Conservation (phyloP, 140 eudicot species). For the Oenanthe javanica region DNA sequence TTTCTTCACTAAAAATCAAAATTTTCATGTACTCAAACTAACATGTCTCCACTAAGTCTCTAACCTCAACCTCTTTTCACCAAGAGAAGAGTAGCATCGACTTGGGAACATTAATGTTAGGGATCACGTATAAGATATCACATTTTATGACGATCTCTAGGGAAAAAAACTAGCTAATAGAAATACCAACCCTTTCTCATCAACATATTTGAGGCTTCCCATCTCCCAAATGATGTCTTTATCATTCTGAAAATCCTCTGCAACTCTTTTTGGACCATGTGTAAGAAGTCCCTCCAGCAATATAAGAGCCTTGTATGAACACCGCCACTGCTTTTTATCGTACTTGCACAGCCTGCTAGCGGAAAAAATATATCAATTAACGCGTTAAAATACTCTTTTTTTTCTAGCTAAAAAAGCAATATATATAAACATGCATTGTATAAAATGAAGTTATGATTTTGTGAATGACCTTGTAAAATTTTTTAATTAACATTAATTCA, state of each 20-base stretch:
- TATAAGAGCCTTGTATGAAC: conserved; percentile 60
- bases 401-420: background rate
- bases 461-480: too few species aligned
- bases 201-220: conserved; percentile 48
- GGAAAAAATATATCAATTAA: background rate
- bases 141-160: background rate
- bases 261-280: conserved; percentile 82
- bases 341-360: conserved; percentile 60
- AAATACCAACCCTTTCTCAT: conserved; percentile 53
- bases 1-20: background rate
- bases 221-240: conserved; percentile 50
- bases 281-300: conserved; percentile 76
- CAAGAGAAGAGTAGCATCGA: background rate
- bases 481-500: too few species aligned
- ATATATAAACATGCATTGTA: too few species aligned
- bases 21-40: too few species aligned
- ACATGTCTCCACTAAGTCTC: background rate
- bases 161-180: background rate
- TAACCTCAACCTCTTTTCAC: background rate
- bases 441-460: too few species aligned
- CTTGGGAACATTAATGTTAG: background rate
- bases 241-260: conserved; percentile 69
- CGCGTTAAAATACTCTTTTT: background rate
- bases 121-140: background rate
- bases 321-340: conserved; percentile 66